Evolutionary conservation across 2,329 filamentous ascomycete species (phyloP), one percentile per base, ranked within the genome.

Genomic region (Balansia obtecta): DNA sequence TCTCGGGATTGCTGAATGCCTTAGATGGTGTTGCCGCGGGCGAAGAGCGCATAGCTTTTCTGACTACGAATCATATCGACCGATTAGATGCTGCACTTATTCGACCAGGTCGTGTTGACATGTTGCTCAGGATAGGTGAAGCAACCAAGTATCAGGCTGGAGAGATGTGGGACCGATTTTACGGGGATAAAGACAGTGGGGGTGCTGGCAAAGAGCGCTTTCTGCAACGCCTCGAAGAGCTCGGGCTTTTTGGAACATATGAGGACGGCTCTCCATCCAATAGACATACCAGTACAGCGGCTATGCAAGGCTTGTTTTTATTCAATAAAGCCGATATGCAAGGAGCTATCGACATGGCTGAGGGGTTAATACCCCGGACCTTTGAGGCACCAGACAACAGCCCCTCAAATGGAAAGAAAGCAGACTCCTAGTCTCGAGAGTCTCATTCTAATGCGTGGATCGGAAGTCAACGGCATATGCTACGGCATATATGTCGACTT

Each of bases 11-110:
- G 18, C 71, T 97, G 38, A 90, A 90, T 60, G 85, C 86, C 0
- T 67, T 91, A 13, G 93, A 98, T 55, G 93, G 93, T 1, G 82
- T 97, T n/a, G 89, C 89, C 7, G 94, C 90, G 48, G 88, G 89
- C 12, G 93, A 97, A 64, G 91, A 97, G 70, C 80, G 93, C 49
- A 86, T 98, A 54, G 82, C 94, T 1, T 95, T 98, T 66, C 74
- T 95, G 55, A 98, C 93, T 2, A 95, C 91, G 18, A 98, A 98
- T 61, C 88, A 96, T 61, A 82, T 95, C 38, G 89, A 96, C 57
- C 79, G 88, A 40, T 76, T 97, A 1, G 89, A 96, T 61, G 85
- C 88, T 53, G 93, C 93, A 4, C 70, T 98, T 41, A 88, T 97
- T 45, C 78, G 93, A 22, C 93, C 93, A 0, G 93, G 93, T 0